These are phyloP conservation scores for Hibiscus syriacus DNA, from an alignment of 345 rosid species.

Conservation along the genomic window DNA sequence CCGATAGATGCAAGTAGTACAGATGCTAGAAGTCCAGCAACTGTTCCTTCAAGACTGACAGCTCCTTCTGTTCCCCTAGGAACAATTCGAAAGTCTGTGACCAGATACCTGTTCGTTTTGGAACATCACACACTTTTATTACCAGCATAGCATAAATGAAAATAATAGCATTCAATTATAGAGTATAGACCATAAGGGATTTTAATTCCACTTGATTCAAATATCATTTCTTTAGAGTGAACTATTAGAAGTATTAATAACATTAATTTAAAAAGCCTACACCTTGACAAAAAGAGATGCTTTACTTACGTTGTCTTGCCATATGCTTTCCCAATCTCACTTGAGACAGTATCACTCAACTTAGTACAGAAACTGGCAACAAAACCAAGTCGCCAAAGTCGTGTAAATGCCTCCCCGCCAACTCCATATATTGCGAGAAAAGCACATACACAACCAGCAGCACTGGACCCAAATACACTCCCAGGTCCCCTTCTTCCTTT, in stretches of 20 bases:
- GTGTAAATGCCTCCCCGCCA: slow-evolving; percentile 56
- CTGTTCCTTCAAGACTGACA: too few species aligned
- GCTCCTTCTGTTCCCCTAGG: slow-evolving; percentile 99
- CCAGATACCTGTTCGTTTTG: slow-evolving; percentile 60
- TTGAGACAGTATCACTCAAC: slow-evolving; percentile 84
- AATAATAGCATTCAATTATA: too few species aligned
- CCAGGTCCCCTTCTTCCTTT: slow-evolving; percentile 95
- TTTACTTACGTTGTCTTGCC: slow-evolving; percentile 98
- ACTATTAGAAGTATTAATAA: too few species aligned
- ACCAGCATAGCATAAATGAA: too few species aligned
- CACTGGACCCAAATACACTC: slow-evolving; percentile 96
- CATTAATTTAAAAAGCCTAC: too few species aligned
- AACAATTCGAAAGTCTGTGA: slow-evolving; percentile 78
- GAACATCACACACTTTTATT: too few species aligned
- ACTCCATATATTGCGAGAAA: too few species aligned
- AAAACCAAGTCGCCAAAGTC: slow-evolving; percentile 74
- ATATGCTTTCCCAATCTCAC: slow-evolving; percentile 96
- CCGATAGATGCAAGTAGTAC: slow-evolving; percentile 60
- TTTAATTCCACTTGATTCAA: too few species aligned
- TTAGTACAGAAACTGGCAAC: slow-evolving; percentile 96
- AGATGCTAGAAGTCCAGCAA: slow-evolving; percentile 88
- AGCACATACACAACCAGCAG: slow-evolving; percentile 90
- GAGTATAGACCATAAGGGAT: too few species aligned
- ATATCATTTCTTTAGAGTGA: too few species aligned
- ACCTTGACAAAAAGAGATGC: too few species aligned